A percentile compares a stretch with the other conserved stretches of the same genome.
These are phyloP conservation scores for Gonapodya sp. DNA, from an alignment of 192 early-diverging fungal species.

Conservation along the genomic window DNA sequence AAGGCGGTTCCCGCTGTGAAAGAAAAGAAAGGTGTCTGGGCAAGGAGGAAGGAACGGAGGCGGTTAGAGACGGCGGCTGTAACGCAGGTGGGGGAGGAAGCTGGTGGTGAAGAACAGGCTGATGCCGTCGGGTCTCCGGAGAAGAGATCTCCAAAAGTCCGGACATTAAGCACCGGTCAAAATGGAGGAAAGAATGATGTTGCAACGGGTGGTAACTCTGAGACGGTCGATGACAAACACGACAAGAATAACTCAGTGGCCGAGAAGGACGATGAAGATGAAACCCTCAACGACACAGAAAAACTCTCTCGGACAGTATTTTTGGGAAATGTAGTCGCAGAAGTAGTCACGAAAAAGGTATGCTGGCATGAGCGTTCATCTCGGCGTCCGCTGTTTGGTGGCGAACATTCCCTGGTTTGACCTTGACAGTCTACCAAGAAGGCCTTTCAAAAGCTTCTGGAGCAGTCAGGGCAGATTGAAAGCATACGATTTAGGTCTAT, in stretches of 20 bases:
- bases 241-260: slow-evolving; percentile 17
- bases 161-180: not conserved
- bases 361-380: slow-evolving; percentile 15
- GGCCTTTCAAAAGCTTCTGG: slow-evolving; percentile 58
- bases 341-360: slow-evolving; percentile 47
- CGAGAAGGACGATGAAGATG: slow-evolving; percentile 21
- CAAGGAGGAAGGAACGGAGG: not conserved
- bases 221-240: no score
- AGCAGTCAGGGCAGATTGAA: slow-evolving; percentile 61
- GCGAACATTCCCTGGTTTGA: not conserved
- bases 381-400: no score
- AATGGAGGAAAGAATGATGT: not conserved
- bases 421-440: slow-evolving; percentile 42
- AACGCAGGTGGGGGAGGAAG: no score
- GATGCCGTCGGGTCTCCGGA: not conserved
- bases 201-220: not conserved
- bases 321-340: slow-evolving; percentile 81
- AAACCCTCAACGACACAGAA: slow-evolving; percentile 22
- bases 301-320: slow-evolving; percentile 72
- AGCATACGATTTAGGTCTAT: slow-evolving; percentile 87
- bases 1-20: not conserved
- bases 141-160: not conserved
- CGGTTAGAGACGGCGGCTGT: not conserved
- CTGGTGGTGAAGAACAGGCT: not conserved
- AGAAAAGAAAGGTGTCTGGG: not conserved